Evolutionary conservation across 345 rosid species (phyloP).

Genomic region (Brassica carinata): DNA sequence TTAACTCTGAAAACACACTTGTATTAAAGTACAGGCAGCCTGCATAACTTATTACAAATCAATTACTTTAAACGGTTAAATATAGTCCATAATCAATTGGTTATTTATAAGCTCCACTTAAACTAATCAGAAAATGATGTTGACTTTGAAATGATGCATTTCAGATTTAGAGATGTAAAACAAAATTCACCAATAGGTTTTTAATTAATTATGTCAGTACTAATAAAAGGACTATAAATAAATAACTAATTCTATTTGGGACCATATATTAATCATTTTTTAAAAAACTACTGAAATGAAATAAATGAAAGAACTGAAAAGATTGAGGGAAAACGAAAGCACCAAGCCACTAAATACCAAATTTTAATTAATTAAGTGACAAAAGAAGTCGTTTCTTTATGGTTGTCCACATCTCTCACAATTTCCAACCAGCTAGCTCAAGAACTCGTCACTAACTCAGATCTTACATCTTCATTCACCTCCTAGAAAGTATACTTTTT

Average conservation of each 20-base stretch:
- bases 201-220: neutral
- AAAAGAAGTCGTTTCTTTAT: conserved; percentile 27
- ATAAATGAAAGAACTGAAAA: conserved; percentile 4
- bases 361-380: conserved; percentile 29
- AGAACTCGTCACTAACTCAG: conserved; percentile 34
- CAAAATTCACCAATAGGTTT: neutral
- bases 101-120: conserved; percentile 1
- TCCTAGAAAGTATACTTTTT: neutral
- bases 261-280: neutral
- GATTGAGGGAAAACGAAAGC: conserved; percentile 37
- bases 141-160: conserved; percentile 6
- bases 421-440: conserved; percentile 32
- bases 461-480: conserved; percentile 35
- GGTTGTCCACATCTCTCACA: conserved; percentile 35
- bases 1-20: conserved; percentile 20
- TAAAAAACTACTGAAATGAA: neutral
- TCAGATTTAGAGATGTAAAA: neutral
- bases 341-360: conserved; percentile 34
- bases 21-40: conserved; percentile 24
- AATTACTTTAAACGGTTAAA: neutral
- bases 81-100: conserved; percentile 15
- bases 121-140: conserved; percentile 15
- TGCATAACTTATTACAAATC: conserved; percentile 30
- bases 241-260: neutral
- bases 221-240: neutral